Conservation (phyloP, 176 grass and related monocot species). For the Puccinellia tenuiflora region DNA sequence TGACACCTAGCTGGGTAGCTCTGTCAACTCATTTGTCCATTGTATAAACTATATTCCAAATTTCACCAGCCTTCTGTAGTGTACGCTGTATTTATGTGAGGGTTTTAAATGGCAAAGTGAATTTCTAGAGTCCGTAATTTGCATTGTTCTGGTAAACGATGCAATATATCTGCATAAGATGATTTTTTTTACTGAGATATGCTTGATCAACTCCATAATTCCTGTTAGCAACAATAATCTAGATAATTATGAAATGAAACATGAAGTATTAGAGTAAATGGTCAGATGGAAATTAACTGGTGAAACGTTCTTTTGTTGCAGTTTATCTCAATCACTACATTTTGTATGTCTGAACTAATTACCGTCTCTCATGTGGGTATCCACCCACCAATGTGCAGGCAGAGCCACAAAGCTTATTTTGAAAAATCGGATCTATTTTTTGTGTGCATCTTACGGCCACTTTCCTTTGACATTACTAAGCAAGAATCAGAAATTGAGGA, state of each 20-base stretch:
- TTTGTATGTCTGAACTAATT: slow-evolving; percentile 3
- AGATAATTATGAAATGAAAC: background rate
- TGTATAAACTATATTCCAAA: background rate
- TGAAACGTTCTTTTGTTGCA: background rate
- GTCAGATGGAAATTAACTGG: background rate
- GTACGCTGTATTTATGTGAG: background rate
- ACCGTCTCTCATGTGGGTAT: background rate
- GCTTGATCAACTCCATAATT: background rate
- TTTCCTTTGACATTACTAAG: slow-evolving; percentile 70
- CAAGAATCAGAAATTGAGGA: slow-evolving; percentile 96
- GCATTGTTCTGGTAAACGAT: background rate
- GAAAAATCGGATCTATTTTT: slow-evolving; percentile 94
- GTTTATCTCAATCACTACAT: background rate
- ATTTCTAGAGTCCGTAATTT: background rate
- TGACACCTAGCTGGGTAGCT: slow-evolving; percentile 4
- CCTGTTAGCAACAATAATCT: background rate
- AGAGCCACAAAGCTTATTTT: slow-evolving; percentile 80
- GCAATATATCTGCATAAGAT: background rate
- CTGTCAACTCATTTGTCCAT: background rate
- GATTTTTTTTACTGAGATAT: background rate
- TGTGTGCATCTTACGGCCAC: slow-evolving; percentile 66
- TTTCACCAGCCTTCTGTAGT: background rate
- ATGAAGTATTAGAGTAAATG: background rate
- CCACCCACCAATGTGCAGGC: slow-evolving; percentile 55
- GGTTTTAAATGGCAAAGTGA: background rate